Conservation (phyloP, 805 yeast species). For the Suhomyces pyralidae region DNA sequence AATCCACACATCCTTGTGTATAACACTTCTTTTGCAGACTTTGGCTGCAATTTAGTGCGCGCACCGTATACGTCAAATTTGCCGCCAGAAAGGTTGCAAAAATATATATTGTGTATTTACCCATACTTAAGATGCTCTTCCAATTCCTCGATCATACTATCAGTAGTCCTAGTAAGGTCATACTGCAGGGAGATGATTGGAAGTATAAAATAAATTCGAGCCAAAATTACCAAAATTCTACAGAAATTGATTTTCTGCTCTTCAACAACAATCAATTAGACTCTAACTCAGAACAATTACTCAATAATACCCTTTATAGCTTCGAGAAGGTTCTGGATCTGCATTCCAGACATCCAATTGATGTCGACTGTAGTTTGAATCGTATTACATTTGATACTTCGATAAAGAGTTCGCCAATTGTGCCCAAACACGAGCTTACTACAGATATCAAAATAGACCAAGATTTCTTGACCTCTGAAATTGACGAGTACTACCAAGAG, state of each 20-base stretch:
- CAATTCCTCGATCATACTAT: not conserved
- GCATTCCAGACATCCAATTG: not conserved
- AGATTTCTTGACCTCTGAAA: constrained; percentile 20
- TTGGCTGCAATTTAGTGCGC: not conserved
- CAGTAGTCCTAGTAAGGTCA: not conserved
- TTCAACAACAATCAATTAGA: not conserved
- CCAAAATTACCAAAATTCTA: not conserved
- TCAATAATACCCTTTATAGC: not conserved
- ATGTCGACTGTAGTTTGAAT: not conserved
- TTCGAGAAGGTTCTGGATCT: not conserved
- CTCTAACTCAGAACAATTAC: not conserved
- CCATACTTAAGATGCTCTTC: not conserved
- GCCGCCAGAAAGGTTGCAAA: not conserved
- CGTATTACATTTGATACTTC: not conserved
- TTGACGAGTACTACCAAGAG: not conserved
- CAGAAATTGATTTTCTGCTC: not conserved
- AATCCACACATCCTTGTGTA: no score
- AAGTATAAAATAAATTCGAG: not conserved
- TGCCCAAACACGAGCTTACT: constrained; percentile 4
- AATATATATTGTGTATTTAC: not conserved
- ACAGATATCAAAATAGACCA: constrained; percentile 18
- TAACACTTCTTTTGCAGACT: no score
- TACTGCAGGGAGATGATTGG: not conserved
- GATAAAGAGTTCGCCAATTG: constrained; percentile 13
- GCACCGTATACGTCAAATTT: not conserved